Base-by-base conservation (phyloP, 306 rosid species). In the Dryas alaskensis region DNA sequence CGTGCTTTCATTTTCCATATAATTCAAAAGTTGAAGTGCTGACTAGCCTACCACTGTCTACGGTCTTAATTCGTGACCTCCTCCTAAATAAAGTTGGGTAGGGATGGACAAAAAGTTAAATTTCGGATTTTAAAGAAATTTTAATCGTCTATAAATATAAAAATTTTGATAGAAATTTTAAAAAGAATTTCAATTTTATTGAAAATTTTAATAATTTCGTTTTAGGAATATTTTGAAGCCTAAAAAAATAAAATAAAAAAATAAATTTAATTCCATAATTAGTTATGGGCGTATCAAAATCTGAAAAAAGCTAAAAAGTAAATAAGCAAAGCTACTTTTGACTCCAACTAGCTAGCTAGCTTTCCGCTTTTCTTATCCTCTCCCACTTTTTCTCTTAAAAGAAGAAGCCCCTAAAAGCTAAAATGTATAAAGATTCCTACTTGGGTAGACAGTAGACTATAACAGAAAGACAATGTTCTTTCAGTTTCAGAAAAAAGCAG, bases 201-300 rank as follows among this genome's bases (percentile, higher is more conserved):
- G 22, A 22, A 22, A 22, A 22, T 22, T 22, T 22, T 22, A 0
- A 22, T 22, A 22, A 22, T 22, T 22, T 22, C 22, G 22, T 22
- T 22, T 22, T 22, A 22, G 22, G 22, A 22, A 22, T 22, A 22
- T 22, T 22, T 22, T 22, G 22, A 22, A 22, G 22, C 22, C 22
- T 22, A 22, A 22, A 22, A 22, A 22, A 22, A 22, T 22, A 0
- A 19, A n/a, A n/a, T n/a, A n/a, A 22, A 22, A 22, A 22, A 22
- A 22, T 0, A 0, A 22, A 22, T 22, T 22, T 22, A 22, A 22
- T 22, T 22, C 22, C 22, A 22, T 22, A 22, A 22, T 22, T 75
- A 63, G 12, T 75, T 46, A 69, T 74, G 78, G 68, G 55, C 19
- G 63, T 49, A 27, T 70, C 66, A 40, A 78, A 73, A 69, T 60